These are phyloP conservation scores for Fusarium proliferatum DNA, from an alignment of 2,329 filamentous ascomycete genomes.

Conservation along the genomic window DNA sequence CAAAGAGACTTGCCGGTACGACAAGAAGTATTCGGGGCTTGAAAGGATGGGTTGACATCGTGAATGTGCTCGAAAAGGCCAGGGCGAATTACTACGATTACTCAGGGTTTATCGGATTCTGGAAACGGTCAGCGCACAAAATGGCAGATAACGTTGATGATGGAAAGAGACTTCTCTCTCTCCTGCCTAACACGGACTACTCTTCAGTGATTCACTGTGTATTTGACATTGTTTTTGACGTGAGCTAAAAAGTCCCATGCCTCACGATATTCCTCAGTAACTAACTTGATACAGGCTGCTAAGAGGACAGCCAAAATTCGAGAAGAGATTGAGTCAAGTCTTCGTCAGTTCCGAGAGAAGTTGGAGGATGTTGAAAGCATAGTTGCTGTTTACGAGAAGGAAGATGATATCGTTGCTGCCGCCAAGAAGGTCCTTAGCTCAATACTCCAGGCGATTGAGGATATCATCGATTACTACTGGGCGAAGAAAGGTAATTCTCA, in stretches of 20 bases:
- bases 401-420: neutral
- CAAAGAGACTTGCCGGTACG: neutral
- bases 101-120: neutral
- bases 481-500: neutral
- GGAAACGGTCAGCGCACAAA: neutral
- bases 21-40: neutral
- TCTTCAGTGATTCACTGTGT: neutral
- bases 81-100: neutral
- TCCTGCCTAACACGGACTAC: neutral
- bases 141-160: neutral
- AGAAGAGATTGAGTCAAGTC: neutral
- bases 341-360: neutral
- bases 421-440: neutral
- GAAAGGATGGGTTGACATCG: neutral
- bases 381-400: neutral
- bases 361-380: neutral
- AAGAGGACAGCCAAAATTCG: neutral
- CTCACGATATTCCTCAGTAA: rapidly evolving
- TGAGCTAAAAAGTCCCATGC: rapidly evolving
- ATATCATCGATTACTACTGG: neutral
- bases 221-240: neutral
- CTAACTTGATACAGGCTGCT: neutral
- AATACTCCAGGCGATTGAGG: neutral
- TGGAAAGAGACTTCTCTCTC: neutral
- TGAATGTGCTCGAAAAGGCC: neutral